Evolutionary conservation across 2,329 filamentous ascomycete species (phyloP).

Genomic region (Cytospora piceae): DNA sequence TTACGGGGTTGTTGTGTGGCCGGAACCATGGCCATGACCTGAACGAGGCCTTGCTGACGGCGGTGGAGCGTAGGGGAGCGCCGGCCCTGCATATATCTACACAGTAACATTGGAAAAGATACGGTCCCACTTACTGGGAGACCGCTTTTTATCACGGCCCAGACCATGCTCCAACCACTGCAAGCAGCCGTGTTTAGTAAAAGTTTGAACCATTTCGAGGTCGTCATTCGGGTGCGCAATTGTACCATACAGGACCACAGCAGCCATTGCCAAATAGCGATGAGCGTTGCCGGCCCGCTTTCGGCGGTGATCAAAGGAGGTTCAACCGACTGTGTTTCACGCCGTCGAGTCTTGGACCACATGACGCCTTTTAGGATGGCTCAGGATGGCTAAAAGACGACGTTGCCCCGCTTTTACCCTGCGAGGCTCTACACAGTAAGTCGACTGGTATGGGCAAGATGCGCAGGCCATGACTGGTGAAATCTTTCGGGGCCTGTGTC

Average conservation of each 20-base stretch:
- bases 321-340: conserved; percentile 17
- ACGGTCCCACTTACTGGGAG: neutral
- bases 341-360: conserved; percentile 11
- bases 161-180: neutral
- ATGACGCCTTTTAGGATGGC: conserved; percentile 8
- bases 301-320: conserved; percentile 15
- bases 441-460: neutral
- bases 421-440: conserved; percentile 3
- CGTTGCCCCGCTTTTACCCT: conserved; percentile 13
- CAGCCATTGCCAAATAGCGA: neutral
- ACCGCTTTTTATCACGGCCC: neutral
- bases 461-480: conserved; percentile 6
- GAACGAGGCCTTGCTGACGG: neutral
- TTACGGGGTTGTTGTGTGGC: conserved; percentile 5
- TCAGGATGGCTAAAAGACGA: neutral
- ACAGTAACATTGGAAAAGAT: neutral
- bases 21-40: neutral
- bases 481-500: conserved; percentile 7
- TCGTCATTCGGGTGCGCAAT: conserved; percentile 3
- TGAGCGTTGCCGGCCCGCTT: conserved; percentile 8
- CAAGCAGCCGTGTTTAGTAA: neutral
- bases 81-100: neutral
- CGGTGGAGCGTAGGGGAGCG: neutral
- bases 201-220: neutral
- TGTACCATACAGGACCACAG: neutral